Base-by-base conservation (phyloP, 257 asterid genomes). In the Rubia yunnanensis region DNA sequence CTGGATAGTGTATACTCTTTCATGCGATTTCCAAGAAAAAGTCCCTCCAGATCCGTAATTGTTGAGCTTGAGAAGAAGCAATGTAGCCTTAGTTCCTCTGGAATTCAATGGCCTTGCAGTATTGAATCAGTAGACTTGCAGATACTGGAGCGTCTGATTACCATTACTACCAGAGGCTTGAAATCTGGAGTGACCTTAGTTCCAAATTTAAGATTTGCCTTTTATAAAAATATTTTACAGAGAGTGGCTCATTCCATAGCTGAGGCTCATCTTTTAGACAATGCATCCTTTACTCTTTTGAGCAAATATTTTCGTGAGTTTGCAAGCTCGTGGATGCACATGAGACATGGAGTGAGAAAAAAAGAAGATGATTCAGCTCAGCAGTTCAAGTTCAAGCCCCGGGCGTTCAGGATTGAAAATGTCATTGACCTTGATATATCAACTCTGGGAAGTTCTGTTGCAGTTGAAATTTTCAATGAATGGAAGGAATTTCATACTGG, bases 401-500 rank as follows among this genome's bases (percentile, higher is more conserved):
- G 96, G 44, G 81, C 78, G 55, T 85, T 94, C 72, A 84, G 78
- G 78, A 78, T 94, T 60, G 95, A 85, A 65, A 88, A 80, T 74
- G 81, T 94, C 59, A 76, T 88, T 38, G 85, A 90, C 34, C 72
- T 88, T 72, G 97, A 89, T 79, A 73, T 83, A 66, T 89, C 99
- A 36, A 74, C 79, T 64, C 84, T 79, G 61, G 81, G 76, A 68
- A 72, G 77, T 74, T 74, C 83, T 61, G 80, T 84, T 68, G 71
- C 76, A 68, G 74, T 74, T 74, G 95, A 80, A 63, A 81, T 80
- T 76, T 85, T 85, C 55, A 69, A 72, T 28, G 96, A 89, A 79
- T 87, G 95, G 99, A 80, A 86, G 74, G 92, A 89, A 71, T 76
- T 88, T 68, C 75, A 86, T 62, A 66, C 86, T 70, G 90, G 80